phyloP scores from a whole-genome alignment of 495 filamentous ascomycete species.

The Aspergillus kassunensis region DNA sequence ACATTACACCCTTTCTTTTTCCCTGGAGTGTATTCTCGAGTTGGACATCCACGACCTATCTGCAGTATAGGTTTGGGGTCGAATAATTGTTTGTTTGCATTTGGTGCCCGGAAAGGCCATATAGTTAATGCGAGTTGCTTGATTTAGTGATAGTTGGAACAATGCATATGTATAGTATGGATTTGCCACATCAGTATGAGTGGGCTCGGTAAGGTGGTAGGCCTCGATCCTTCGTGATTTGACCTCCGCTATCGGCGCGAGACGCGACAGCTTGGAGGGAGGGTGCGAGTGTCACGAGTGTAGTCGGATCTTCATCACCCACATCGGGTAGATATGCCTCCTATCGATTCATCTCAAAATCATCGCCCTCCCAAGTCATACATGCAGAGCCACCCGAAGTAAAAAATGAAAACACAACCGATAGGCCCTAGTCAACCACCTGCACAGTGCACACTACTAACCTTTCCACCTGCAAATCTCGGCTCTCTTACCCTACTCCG shows the following conservation, averaged over 20 bases:
- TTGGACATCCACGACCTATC: slow-evolving; percentile 32
- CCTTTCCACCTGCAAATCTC: too few relatives aligned
- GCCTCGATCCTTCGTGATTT: not conserved
- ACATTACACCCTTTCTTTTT: slow-evolving; percentile 20
- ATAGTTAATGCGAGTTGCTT: slow-evolving; percentile 7
- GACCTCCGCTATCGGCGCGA: not conserved
- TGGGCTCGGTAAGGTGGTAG: not conserved
- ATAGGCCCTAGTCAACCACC: too few relatives aligned
- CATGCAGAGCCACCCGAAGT: too few relatives aligned
- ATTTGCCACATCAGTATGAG: not conserved
- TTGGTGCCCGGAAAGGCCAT: slow-evolving; percentile 8
- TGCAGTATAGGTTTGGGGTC: slow-evolving; percentile 34
- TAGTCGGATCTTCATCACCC: too few relatives aligned
- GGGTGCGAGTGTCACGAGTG: too few relatives aligned
- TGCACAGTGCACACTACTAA: too few relatives aligned
- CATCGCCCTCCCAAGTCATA: too few relatives aligned
- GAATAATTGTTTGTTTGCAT: slow-evolving; percentile 4
- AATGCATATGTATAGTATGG: slow-evolving; percentile 13
- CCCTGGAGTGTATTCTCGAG: slow-evolving; percentile 16
- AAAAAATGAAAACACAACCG: too few relatives aligned
- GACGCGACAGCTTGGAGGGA: too few relatives aligned
- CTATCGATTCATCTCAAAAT: too few relatives aligned
- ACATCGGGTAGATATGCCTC: too few relatives aligned
- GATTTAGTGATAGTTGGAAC: slow-evolving; percentile 11
- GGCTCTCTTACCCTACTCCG: too few relatives aligned